A percentile compares a stretch with the other conserved stretches of the same genome.
Conservation (phyloP, 495 filamentous ascomycete species). For the Penicillium lividum region DNA sequence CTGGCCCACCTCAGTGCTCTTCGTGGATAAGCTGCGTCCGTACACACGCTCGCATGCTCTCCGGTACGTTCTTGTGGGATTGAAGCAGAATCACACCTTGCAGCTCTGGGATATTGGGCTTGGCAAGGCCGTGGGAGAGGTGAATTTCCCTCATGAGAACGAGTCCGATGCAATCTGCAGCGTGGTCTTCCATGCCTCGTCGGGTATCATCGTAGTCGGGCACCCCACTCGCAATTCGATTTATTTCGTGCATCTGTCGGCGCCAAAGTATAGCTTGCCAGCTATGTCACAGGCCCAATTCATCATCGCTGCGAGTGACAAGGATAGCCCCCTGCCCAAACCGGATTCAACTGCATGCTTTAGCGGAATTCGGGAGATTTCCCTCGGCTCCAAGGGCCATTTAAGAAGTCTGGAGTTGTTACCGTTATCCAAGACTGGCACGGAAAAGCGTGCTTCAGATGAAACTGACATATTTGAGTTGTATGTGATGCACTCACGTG, state of each 20-base stretch:
- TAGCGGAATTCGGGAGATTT: slow-evolving; percentile 92
- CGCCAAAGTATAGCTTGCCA: slow-evolving; percentile 81
- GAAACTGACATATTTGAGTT: slow-evolving; percentile 80
- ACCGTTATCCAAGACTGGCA: slow-evolving; percentile 51
- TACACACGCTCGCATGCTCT: slow-evolving; percentile 83
- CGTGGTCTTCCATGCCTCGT: slow-evolving; percentile 84
- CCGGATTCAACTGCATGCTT: slow-evolving; percentile 94
- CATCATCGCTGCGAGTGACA: slow-evolving; percentile 70
- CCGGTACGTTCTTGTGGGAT: slow-evolving; percentile 92
- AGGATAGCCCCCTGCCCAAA: slow-evolving; percentile 71
- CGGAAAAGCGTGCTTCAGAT: slow-evolving; percentile 46
- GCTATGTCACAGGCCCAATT: slow-evolving; percentile 83
- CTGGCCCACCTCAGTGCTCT: slow-evolving; percentile 92
- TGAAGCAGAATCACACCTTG: slow-evolving; percentile 98
- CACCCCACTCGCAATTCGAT: slow-evolving; percentile 97
- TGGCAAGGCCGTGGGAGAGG: slow-evolving; percentile 91
- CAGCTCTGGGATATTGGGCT: slow-evolving; percentile 99
- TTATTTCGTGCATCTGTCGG: slow-evolving; percentile 93
- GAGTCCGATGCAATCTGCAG: slow-evolving; percentile 97
- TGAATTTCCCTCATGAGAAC: slow-evolving; percentile 93
- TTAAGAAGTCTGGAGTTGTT: slow-evolving; percentile 89
- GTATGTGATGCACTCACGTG: slow-evolving; percentile 96
- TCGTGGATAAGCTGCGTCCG: slow-evolving; percentile 91
- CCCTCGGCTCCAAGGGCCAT: slow-evolving; percentile 82
- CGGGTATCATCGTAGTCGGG: slow-evolving; percentile 90